Percentiles rank a stretch among this genome's conserved stretches.
phyloP scores from a whole-genome alignment of 2,329 filamentous ascomycete species.

The Curvularia verruculosa region DNA sequence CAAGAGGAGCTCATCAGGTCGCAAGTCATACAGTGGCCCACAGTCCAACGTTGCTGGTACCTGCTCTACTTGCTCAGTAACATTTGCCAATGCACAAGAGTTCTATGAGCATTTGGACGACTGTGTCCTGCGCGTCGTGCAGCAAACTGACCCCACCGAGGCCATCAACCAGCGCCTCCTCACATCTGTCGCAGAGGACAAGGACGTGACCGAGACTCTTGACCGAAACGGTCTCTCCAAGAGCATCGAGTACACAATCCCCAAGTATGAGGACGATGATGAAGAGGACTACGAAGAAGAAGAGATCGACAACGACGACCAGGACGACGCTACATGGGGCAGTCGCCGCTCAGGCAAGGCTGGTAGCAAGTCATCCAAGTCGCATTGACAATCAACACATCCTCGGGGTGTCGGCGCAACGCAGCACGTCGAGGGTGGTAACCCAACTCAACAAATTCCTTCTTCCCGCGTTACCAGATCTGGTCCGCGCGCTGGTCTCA shows the following conservation, averaged over 20 bases:
- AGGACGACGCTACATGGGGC: conserved; percentile 62
- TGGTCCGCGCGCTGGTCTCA: conserved; percentile 65
- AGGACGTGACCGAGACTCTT: conserved; percentile 48
- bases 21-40: conserved; percentile 71
- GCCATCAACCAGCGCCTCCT: conserved; percentile 52
- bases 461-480: conserved; percentile 15
- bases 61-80: conserved; percentile 88
- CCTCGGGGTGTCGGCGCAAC: conserved; percentile 55
- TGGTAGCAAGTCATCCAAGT: conserved; percentile 58
- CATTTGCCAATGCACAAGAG: conserved; percentile 86
- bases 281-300: conserved; percentile 55
- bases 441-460: conserved; percentile 40
- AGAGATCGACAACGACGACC: conserved; percentile 58
- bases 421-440: conserved; percentile 46
- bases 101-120: conserved; percentile 95
- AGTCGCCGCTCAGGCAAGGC: conserved; percentile 56
- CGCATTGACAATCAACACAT: conserved; percentile 59
- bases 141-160: conserved; percentile 51
- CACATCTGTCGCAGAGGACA: conserved; percentile 49
- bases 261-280: conserved; percentile 61
- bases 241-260: conserved; percentile 54
- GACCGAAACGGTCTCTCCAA: conserved; percentile 49
- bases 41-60: conserved; percentile 74
- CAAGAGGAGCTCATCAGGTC: conserved; percentile 67
- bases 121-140: conserved; percentile 68